Evolutionary conservation across 805 yeast species (phyloP), one percentile per base, ranked within the genome.

Genomic region (Candida boidinii): DNA sequence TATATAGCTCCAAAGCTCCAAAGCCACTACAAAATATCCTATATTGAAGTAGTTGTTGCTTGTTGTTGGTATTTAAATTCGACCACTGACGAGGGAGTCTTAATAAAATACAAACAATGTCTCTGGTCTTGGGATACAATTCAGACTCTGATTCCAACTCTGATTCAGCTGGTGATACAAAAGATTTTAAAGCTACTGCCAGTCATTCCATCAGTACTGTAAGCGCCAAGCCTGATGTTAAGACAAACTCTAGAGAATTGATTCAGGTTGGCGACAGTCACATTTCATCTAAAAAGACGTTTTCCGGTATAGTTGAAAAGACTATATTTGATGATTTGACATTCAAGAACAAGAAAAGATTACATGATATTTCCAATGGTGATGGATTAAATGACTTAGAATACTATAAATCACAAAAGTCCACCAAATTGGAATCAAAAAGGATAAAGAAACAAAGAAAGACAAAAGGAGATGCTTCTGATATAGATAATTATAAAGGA

Each of bases 401-500:
- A n/a, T n/a, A n/a, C n/a, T n/a, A n/a, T n/a, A 39, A 47, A 22
- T 35, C 53, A 2, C 33, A 49, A 2, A 63, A 57, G 34, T 38
- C 43, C 5, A 50, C 53, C 5, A 53, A 42, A 22, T 23, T 34
- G 1, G 38, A 30, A 16, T 31, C 63, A 0, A 54, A 44, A 34
- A 43, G 39, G n/a, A 32, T 56, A 15, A 68, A 61, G 37, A 54
- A 43, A 29, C 59, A 54, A 36, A 49, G 70, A 33, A 47, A 49
- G 32, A 46, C 44, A 17, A 63, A 58, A 39, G 73, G 72, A 0
- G 67, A 67, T 31, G 45, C 66, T 2, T 39, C 50, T 0, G 45
- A 46, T 2, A 24, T 62, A 8, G 47, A 54, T 20, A 66, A 65
- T 2, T 76, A 66, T 39, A 44, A 52, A 29, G 85, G 84, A 0